Conservation (phyloP, 2,329 filamentous ascomycete species). For the Pseudogymnoascus sp. region DNA sequence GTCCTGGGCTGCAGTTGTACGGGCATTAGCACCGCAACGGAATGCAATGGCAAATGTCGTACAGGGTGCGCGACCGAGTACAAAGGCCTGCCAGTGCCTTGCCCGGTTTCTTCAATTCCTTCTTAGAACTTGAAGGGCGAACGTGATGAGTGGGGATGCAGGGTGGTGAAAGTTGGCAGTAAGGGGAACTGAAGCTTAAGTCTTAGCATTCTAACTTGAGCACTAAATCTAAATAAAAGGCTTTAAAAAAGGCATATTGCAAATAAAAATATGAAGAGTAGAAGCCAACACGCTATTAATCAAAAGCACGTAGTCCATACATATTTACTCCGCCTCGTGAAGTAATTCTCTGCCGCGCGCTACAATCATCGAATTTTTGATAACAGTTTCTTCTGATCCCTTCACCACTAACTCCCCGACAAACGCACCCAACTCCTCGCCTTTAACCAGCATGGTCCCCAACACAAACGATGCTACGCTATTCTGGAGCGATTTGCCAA, state of each 20-base stretch:
- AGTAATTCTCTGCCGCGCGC: constrained; percentile 24
- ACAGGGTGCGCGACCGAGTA: not conserved
- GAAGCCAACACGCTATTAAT: not conserved
- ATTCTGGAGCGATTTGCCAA: constrained; percentile 9
- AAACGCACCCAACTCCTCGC: constrained; percentile 24
- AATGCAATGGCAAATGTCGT: not conserved
- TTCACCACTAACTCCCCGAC: constrained; percentile 22
- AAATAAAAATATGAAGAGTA: not conserved
- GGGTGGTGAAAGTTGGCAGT: not conserved
- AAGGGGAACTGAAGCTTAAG: not conserved
- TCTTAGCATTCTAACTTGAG: not conserved
- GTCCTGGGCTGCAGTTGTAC: not conserved
- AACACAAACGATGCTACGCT: constrained; percentile 11
- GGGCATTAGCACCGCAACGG: not conserved
- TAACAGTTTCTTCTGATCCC: constrained; percentile 18
- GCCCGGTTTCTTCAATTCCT: not conserved
- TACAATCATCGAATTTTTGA: constrained; percentile 20
- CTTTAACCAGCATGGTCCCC: constrained; percentile 20
- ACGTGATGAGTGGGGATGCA: not conserved
- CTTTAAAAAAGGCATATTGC: not conserved
- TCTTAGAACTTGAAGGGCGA: not conserved
- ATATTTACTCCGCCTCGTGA: not conserved
- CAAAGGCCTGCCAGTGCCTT: not conserved
- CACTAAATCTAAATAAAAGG: not conserved
- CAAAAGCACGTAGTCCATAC: not conserved